Conservation (phyloP, 106 monocot species). For the Ottelia alismoides region DNA sequence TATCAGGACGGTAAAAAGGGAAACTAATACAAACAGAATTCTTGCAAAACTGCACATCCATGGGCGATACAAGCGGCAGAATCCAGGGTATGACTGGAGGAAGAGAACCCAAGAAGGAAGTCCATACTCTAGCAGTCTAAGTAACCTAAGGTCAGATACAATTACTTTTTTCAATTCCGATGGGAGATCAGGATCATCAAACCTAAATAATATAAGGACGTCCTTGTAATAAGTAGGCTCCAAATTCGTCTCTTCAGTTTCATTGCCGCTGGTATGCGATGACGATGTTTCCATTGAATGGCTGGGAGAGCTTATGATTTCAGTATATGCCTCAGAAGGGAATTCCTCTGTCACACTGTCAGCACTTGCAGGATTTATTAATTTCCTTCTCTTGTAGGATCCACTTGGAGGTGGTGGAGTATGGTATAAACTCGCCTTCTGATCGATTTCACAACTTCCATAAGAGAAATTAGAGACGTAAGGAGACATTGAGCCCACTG, state of each 20-base stretch:
- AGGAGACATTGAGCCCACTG: too few relatives aligned
- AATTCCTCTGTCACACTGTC: too few relatives aligned
- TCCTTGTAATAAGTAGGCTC: conserved; percentile 59
- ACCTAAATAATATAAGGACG: conserved; percentile 67
- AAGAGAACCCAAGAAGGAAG: conserved; percentile 98
- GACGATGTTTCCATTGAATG: too few relatives aligned
- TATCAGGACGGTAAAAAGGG: conserved; percentile 74
- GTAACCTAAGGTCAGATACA: conserved; percentile 62
- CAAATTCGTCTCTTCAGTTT: conserved; percentile 12
- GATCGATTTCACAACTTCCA: too few relatives aligned
- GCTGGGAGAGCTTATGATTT: too few relatives aligned
- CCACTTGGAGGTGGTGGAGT: too few relatives aligned
- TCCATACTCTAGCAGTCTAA: conserved; percentile 80
- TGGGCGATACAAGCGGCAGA: conserved; percentile 80
- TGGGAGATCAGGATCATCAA: conserved; percentile 82
- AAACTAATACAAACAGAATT: conserved; percentile 62
- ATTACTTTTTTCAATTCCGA: conserved; percentile 68
- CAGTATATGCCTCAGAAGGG: too few relatives aligned
- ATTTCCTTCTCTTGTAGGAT: too few relatives aligned
- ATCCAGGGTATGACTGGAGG: conserved; percentile 90
- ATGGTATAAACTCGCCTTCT: too few relatives aligned
- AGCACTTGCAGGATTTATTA: too few relatives aligned
- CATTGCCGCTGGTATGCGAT: too few relatives aligned
- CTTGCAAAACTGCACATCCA: conserved; percentile 97
- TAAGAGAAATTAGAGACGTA: too few relatives aligned